Percentiles rank a stretch among this genome's conserved stretches.
These are phyloP conservation scores for Penicillium concentricum DNA, from an alignment of 2,329 filamentous ascomycete genomes.

Conservation along the genomic window DNA sequence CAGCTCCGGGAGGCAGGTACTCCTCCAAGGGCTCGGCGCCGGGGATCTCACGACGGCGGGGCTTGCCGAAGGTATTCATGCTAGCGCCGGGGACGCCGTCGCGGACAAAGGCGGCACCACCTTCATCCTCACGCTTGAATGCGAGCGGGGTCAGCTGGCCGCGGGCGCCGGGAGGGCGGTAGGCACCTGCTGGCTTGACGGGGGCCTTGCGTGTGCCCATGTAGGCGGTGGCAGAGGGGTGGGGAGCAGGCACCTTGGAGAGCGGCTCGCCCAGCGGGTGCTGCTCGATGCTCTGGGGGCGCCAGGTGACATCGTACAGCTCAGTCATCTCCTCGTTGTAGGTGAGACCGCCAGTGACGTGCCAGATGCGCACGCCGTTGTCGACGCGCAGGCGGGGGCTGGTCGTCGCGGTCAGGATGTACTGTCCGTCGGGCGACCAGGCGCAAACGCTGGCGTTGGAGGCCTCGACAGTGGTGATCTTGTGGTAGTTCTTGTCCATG, in stretches of 20 bases:
- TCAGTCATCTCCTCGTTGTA: slow-evolving; percentile 95
- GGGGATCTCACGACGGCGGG: slow-evolving; percentile 73
- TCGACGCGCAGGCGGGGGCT: slow-evolving; percentile 93
- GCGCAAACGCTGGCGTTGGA: slow-evolving; percentile 95
- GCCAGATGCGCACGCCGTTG: slow-evolving; percentile 94
- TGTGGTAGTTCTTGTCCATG: slow-evolving; percentile 86
- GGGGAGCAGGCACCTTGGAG: slow-evolving; percentile 70
- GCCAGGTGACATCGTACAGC: slow-evolving; percentile 87
- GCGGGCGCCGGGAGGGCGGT: slow-evolving; percentile 89
- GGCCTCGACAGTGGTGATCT: slow-evolving; percentile 90
- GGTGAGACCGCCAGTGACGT: slow-evolving; percentile 83
- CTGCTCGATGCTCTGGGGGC: slow-evolving; percentile 66
- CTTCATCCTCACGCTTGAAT: slow-evolving; percentile 97
- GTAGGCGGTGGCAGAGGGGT: slow-evolving; percentile 78
- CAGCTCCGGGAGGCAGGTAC: slow-evolving; percentile 65
- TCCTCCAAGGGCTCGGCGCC: slow-evolving; percentile 74
- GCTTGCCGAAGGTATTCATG: slow-evolving; percentile 77
- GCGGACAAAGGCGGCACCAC: slow-evolving; percentile 81
- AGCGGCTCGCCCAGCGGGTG: slow-evolving; percentile 70
- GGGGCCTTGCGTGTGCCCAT: slow-evolving; percentile 87
- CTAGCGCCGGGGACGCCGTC: slow-evolving; percentile 66
- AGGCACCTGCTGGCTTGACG: slow-evolving; percentile 94
- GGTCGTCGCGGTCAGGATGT: slow-evolving; percentile 96
- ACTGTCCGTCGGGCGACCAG: slow-evolving; percentile 94
- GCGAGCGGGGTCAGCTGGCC: slow-evolving; percentile 85